Evolutionary conservation across 2,329 filamentous ascomycete genomes (phyloP), one percentile per base, ranked within the genome.

Genomic region (Zasmidium cellare): DNA sequence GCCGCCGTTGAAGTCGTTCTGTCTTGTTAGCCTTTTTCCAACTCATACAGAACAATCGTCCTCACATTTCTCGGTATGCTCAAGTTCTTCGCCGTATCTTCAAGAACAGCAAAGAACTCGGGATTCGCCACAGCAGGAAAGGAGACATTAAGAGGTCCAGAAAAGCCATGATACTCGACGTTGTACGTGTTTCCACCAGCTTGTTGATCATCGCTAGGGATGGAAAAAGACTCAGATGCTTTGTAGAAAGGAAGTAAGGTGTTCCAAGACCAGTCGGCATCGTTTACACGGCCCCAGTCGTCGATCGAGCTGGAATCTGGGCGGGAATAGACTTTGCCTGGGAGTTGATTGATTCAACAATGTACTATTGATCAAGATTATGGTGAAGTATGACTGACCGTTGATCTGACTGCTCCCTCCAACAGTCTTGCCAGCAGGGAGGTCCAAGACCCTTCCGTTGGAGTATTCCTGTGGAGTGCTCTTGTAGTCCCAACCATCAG

Each of bases 1-100:
- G 3, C 80, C 79, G 3, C 71, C 71, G 62, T 80, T 79, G 3
- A 74, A 60, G 55, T 81, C 80, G n/a, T 55, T 49, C 28, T 76
- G 16, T 41, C 7, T 31, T 14, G 28, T 31, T 31, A 31, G 28
- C 28, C 7, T 7, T 7, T 7, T 31, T 31, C 14, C 28, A 31
- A 14, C 14, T 7, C 14, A 31, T 7, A 14, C 7, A 31, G 28
- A 31, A 14, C n/a, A n/a, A n/a, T n/a, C n/a, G n/a, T n/a, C n/a
- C 35, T 41, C n/a, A 41, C 35, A 18, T 41, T 80, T 57, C 67
- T 75, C 0, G 67, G 65, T 16, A 79, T 65, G 2, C 74, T 74
- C 3, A 75, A 57, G 9, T 51, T 59, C 48, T 68, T 60, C 11
- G 71, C 73, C 9, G 76, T 76, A 2, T 71, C 56, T 57, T 75